phyloP scores from a whole-genome alignment of 2,329 filamentous ascomycete species.

The Gaeumannomyces tritici region DNA sequence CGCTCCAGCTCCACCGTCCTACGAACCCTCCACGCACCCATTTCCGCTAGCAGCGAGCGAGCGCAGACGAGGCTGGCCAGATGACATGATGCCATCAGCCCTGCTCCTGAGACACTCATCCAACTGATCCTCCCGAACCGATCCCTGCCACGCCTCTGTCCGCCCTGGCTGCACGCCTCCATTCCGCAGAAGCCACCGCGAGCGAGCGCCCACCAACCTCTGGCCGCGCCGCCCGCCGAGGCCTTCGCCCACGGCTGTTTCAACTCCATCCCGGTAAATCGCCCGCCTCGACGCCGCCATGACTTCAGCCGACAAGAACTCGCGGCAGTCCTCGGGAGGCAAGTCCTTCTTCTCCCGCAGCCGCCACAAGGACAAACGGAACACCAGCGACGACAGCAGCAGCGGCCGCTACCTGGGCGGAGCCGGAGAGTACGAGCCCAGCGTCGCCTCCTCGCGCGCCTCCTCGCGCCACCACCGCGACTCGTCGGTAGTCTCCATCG shows the following conservation, averaged over 20 bases:
- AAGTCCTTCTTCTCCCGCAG: slow-evolving; percentile 79
- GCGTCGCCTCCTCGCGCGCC: slow-evolving; percentile 54
- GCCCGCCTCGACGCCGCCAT: slow-evolving; percentile 22
- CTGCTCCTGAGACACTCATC: slow-evolving; percentile 27
- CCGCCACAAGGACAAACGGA: slow-evolving; percentile 68
- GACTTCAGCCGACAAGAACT: slow-evolving; percentile 60
- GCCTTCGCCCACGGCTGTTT: slow-evolving; percentile 11
- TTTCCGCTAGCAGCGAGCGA: background rate
- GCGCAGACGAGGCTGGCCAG: slow-evolving; percentile 5
- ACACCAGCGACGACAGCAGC: slow-evolving; percentile 41
- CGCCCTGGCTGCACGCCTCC: background rate
- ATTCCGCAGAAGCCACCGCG: slow-evolving; percentile 2
- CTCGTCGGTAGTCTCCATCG: slow-evolving; percentile 62
- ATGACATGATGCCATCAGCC: slow-evolving; percentile 31
- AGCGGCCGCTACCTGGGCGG: slow-evolving; percentile 34
- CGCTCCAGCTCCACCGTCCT: background rate
- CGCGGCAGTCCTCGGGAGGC: slow-evolving; percentile 65
- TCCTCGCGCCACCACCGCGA: slow-evolving; percentile 71
- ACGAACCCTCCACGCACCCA: background rate
- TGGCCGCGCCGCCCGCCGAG: background rate
- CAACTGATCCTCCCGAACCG: slow-evolving; percentile 18
- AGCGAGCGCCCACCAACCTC: slow-evolving; percentile 3
- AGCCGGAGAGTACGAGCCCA: slow-evolving; percentile 50
- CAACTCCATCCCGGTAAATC: slow-evolving; percentile 9
- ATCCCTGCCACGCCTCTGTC: background rate